Evolutionary conservation across 148 eudicot genomes (phyloP).

Genomic region (Suaeda aralocaspica): DNA sequence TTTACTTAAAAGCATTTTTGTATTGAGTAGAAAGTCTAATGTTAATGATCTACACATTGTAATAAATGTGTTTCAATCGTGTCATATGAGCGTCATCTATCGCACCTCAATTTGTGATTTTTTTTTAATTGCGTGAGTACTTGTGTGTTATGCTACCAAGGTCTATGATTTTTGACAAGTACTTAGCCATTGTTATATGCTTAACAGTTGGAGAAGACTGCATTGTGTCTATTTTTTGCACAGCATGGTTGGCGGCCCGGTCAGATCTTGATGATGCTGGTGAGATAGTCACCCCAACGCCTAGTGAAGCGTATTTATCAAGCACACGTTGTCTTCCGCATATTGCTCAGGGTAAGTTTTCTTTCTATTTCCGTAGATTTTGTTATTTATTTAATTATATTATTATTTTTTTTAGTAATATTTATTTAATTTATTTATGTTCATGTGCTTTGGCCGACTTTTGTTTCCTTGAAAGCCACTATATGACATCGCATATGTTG

Average conservation of each 20-base stretch:
- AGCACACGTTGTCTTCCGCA: constrained; percentile 97
- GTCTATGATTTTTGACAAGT: too few species aligned
- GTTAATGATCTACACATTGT: neutral
- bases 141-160: too few species aligned
- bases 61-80: neutral
- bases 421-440: too few species aligned
- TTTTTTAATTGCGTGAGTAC: too few species aligned
- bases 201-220: constrained; percentile 78
- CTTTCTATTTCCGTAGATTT: neutral
- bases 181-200: neutral
- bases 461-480: too few species aligned
- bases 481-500: too few species aligned
- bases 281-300: constrained; percentile 97
- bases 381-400: too few species aligned
- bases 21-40: too few species aligned
- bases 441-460: too few species aligned
- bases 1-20: too few species aligned
- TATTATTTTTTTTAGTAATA: too few species aligned
- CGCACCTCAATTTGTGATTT: neutral
- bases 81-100: neutral
- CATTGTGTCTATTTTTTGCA: constrained; percentile 83
- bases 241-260: constrained; percentile 94
- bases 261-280: constrained; percentile 99
- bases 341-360: constrained; percentile 86
- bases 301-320: constrained; percentile 92